Percentiles rank a stretch among this genome's conserved stretches.
Conservation (phyloP, 768 basidiomycete genomes). For the Mycena metata region DNA sequence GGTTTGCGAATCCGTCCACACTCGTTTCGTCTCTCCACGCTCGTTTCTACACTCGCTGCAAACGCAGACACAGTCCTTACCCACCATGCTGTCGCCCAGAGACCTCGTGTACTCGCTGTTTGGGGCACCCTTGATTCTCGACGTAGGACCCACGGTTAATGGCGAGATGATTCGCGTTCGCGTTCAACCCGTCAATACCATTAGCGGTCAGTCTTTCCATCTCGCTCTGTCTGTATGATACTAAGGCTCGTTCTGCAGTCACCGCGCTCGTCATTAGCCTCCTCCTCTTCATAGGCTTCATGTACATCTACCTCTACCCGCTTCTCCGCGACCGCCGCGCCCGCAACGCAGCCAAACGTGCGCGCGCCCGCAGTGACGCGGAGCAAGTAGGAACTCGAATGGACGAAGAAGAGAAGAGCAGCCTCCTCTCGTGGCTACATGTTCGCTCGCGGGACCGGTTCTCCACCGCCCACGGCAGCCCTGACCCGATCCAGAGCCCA, state of each 20-base stretch:
- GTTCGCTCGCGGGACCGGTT: slow-evolving; percentile 48
- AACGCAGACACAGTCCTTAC: slow-evolving; percentile 34
- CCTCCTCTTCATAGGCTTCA: slow-evolving; percentile 42
- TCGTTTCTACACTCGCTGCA: slow-evolving; percentile 36
- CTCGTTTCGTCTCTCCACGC: slow-evolving; percentile 10
- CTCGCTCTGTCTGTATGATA: not conserved
- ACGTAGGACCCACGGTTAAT: slow-evolving; percentile 34
- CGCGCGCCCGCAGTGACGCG: slow-evolving; percentile 12
- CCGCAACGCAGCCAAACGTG: not conserved
- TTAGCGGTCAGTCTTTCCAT: slow-evolving; percentile 32
- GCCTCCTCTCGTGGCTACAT: slow-evolving; percentile 46
- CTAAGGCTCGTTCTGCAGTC: slow-evolving; percentile 34
- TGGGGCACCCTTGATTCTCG: slow-evolving; percentile 34
- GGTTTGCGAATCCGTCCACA: not conserved
- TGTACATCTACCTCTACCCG: slow-evolving; percentile 45
- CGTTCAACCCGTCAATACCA: slow-evolving; percentile 38
- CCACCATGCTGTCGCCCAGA: slow-evolving; percentile 23
- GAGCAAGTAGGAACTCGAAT: slow-evolving; percentile 32
- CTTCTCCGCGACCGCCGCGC: slow-evolving; percentile 31
- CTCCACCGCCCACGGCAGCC: slow-evolving; percentile 32
- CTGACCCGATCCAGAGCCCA: slow-evolving; percentile 7
- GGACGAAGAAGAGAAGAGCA: slow-evolving; percentile 38
- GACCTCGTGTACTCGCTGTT: slow-evolving; percentile 35
- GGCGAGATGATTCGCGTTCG: slow-evolving; percentile 37
- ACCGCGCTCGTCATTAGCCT: slow-evolving; percentile 41